Evolutionary conservation across 495 filamentous ascomycete species (phyloP), one percentile per base, ranked within the genome.

Genomic region (Trichoderma orchidacearum): DNA sequence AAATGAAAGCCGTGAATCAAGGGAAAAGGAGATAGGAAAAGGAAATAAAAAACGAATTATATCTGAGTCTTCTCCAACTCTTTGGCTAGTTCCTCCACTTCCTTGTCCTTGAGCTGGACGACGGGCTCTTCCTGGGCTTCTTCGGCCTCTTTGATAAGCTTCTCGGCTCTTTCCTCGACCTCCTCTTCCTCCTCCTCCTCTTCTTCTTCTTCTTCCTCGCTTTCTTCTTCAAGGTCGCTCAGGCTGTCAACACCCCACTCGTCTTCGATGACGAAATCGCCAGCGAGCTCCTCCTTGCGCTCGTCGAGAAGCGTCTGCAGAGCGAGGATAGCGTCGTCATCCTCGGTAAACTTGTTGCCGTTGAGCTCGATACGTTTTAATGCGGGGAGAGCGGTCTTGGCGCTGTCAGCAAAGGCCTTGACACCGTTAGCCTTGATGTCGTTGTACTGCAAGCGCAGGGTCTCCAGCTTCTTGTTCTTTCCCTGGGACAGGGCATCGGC

Each of bases 301-400:
- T 75, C 71, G 55, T 82, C 78, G 41, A 82, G 62, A 3, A 81
- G 68, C 27, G 74, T 72, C 53, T 73, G 71, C 4, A 83, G 66
- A 13, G 62, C 60, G 21, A 74, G 58, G 54, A 84, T 78, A 45
- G 77, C 75, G 29, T 77, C 68, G 60, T 96, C 92, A 1, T 94
- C 90, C 67, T 96, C 91, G 7, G 76, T 75, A 62, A 98, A 96
- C 63, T 87, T 91, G 74, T 98, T 98, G 35, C 93, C 93, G 68
- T 98, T 97, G 58, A 98, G 73, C 68, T 98, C 93, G 58, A 96
- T 80, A 60, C 89, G 84, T 69, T 82, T 82, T 59, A 96, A 71
- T 25, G 75, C 75, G 0, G 85, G 87, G n/a, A 96, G 74, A 8
- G 75, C 73, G 15, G 75, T 73, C 66, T 82, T 79, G 13, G 80